These are phyloP conservation scores for Apiotrichum montevideense DNA, from an alignment of 1,284 basidiomycete species.

Conservation along the genomic window DNA sequence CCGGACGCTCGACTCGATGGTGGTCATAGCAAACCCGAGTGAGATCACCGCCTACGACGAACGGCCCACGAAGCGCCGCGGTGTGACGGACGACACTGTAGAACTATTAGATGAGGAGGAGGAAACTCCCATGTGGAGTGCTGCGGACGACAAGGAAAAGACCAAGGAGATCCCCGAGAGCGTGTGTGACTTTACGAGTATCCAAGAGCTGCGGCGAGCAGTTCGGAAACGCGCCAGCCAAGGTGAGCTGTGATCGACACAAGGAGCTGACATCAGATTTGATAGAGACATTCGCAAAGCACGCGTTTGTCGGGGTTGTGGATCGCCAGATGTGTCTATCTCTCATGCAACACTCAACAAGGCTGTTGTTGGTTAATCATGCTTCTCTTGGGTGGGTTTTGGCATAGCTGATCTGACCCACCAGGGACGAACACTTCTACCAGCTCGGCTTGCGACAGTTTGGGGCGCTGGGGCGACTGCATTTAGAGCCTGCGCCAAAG, in stretches of 20 bases:
- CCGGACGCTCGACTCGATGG: slow-evolving; percentile 90
- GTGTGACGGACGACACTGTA: neutral
- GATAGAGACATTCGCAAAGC: slow-evolving; percentile 74
- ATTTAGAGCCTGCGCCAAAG: slow-evolving; percentile 73
- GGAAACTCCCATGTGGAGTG: slow-evolving; percentile 17
- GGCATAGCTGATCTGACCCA: neutral
- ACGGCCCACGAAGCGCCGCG: slow-evolving; percentile 27
- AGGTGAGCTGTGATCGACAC: slow-evolving; percentile 52
- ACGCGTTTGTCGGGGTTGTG: slow-evolving; percentile 89
- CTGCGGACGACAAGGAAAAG: slow-evolving; percentile 27
- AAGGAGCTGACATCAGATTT: slow-evolving; percentile 54
- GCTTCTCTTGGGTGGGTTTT: slow-evolving; percentile 64
- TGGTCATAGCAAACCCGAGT: slow-evolving; percentile 48
- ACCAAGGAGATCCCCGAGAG: slow-evolving; percentile 67
- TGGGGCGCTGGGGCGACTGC: slow-evolving; percentile 68
- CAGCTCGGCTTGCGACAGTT: slow-evolving; percentile 91
- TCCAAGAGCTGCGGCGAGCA: slow-evolving; percentile 60
- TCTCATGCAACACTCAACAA: slow-evolving; percentile 80
- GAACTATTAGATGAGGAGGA: slow-evolving; percentile 19
- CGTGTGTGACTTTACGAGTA: slow-evolving; percentile 71
- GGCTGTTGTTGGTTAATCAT: slow-evolving; percentile 84
- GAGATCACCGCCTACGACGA: slow-evolving; percentile 26
- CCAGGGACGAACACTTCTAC: slow-evolving; percentile 89
- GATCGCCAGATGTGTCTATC: slow-evolving; percentile 69
- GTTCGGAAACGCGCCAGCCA: slow-evolving; percentile 60